Conservation (phyloP, 192 early-diverging fungal species). For the Piromyces sp. region DNA sequence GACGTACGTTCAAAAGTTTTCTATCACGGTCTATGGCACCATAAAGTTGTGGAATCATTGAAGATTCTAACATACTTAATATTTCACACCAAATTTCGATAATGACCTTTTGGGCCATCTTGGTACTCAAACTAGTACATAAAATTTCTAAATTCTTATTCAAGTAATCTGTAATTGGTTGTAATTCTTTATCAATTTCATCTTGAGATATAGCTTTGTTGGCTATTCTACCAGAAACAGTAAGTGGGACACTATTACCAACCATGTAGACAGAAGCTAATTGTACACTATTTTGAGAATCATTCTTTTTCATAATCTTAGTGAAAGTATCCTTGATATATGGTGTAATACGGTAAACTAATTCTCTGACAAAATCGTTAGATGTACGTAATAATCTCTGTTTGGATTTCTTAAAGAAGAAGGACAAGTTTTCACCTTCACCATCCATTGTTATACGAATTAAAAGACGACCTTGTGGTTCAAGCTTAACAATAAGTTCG, state of each 20-base stretch:
- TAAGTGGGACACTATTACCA: neutral
- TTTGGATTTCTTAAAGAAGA: slow-evolving; percentile 63
- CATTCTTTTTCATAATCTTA: slow-evolving; percentile 35
- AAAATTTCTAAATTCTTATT: slow-evolving; percentile 51
- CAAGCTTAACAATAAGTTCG: slow-evolving; percentile 49
- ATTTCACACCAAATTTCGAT: slow-evolving; percentile 55
- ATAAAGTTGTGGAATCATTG: slow-evolving; percentile 47
- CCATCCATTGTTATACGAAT: slow-evolving; percentile 59
- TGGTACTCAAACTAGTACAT: slow-evolving; percentile 43
- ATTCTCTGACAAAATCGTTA: slow-evolving; percentile 46
- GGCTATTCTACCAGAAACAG: slow-evolving; percentile 3
- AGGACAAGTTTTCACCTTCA: slow-evolving; percentile 62
- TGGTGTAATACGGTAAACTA: slow-evolving; percentile 50
- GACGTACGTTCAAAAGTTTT: slow-evolving; percentile 22
- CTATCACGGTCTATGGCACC: slow-evolving; percentile 24
- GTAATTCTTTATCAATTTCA: slow-evolving; percentile 46
- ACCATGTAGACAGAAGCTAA: neutral
- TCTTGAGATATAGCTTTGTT: slow-evolving; percentile 6
- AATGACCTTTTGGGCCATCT: slow-evolving; percentile 46
- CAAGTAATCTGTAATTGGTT: slow-evolving; percentile 55
- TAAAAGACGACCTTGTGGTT: slow-evolving; percentile 44
- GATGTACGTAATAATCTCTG: slow-evolving; percentile 47
- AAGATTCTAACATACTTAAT: slow-evolving; percentile 38
- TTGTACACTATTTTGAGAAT: slow-evolving; percentile 5
- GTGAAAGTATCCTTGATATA: slow-evolving; percentile 46